Evolutionary conservation across 257 asterid species (phyloP), one percentile per base, ranked within the genome.

Genomic region (Solanum tarapatanum): DNA sequence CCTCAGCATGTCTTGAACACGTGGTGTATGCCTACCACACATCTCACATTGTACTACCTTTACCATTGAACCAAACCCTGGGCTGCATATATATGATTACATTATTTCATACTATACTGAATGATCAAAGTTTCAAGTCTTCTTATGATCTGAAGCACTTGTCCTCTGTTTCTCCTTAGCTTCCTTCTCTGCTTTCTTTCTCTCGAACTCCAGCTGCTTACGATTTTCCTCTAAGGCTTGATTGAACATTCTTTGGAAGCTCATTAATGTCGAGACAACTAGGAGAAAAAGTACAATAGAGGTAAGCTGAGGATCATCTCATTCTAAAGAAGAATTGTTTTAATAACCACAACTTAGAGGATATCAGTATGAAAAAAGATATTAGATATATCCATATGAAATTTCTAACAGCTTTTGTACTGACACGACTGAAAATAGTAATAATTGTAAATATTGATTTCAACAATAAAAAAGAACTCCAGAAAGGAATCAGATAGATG

Each of bases 251-350:
- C 92, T 92, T 93, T 93, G 94, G 35, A 96, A 96, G 89, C 92
- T 96, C 37, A 92, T 91, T 90, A 96, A 86, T 39, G 97, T 96
- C 6, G 98, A 89, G 35, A 95, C 92, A 87, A 96, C 98, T 96
- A 94, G 90, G 91, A 23, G 85, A 77, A 88, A 24, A 79, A 45
- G 41, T 45, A 80, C 33, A 80, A 8, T 16, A 8, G 39, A 28
- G 17, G 39, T 80, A 80, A 80, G 84, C 66, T 79, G 84, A 80
- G 1, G 26, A 80, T 80, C 84, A 80, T 45, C 84, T 80, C 68
- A 80, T 80, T 26, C 16, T 0, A 26, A 80, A 26, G 26, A 16
- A 80, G 68, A 45, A 30, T 24, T 16, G 3, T 8, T 80, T 26
- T 45, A 43, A 45, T 26, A 45, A 80, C 41, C 39, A 45, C 39